Evolutionary conservation across 345 rosid genomes (phyloP).

Genomic region (Camelina hispida): DNA sequence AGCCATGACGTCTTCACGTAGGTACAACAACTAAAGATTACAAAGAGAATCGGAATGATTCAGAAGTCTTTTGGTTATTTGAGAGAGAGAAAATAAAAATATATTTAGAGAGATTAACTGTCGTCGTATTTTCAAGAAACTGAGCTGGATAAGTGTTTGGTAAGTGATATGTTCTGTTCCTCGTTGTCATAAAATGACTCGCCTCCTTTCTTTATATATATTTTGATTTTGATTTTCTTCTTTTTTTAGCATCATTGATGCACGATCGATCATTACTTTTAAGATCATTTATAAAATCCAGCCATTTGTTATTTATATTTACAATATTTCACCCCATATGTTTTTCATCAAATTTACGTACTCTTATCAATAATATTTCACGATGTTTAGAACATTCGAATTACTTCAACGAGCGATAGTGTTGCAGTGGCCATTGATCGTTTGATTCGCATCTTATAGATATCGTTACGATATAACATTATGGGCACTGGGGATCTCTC

Average conservation of each 20-base stretch:
- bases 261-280: constrained; percentile 33
- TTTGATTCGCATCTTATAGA: not conserved
- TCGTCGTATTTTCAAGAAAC: constrained; percentile 13
- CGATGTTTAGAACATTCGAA: no score
- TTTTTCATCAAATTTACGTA: no score
- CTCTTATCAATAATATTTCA: no score
- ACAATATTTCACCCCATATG: not conserved
- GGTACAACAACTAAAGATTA: constrained; percentile 26
- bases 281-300: not conserved
- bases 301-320: not conserved
- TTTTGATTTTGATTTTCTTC: not conserved
- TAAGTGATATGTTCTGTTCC: constrained; percentile 35
- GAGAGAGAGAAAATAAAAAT: not conserved
- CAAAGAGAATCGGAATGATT: constrained; percentile 34
- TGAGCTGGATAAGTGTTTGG: constrained; percentile 39
- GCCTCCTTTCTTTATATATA: constrained; percentile 29
- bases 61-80: constrained; percentile 13
- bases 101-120: constrained; percentile 24
- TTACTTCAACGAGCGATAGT: no score
- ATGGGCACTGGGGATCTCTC: not conserved
- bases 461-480: not conserved
- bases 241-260: constrained; percentile 20
- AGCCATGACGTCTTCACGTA: constrained; percentile 34
- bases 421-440: not conserved
- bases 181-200: constrained; percentile 45